phyloP scores from a whole-genome alignment of 192 early-diverging fungal species.

The Entomortierella beljakovae region DNA sequence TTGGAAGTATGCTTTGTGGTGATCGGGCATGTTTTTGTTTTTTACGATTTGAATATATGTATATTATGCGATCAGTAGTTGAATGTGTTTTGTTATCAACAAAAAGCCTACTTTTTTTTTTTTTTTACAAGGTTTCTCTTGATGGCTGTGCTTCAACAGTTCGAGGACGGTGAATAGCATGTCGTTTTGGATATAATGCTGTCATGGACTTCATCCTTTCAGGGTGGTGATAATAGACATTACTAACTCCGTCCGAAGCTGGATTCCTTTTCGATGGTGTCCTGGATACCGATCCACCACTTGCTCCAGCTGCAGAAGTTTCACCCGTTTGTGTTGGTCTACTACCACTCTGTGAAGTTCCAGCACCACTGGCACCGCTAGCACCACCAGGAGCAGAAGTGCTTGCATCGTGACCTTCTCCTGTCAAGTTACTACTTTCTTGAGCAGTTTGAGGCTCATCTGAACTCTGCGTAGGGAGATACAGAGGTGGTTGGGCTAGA shows the following conservation, averaged over 20 bases:
- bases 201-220: conserved; percentile 17
- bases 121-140: too few relatives aligned
- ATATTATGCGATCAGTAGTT: too few relatives aligned
- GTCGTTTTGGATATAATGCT: not conserved
- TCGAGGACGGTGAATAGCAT: not conserved
- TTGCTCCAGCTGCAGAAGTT: not conserved
- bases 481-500: conserved; percentile 27
- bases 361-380: too few relatives aligned
- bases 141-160: conserved; percentile 37
- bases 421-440: conserved; percentile 40
- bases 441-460: conserved; percentile 34
- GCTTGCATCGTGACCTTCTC: conserved; percentile 48
- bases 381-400: too few relatives aligned
- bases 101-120: too few relatives aligned
- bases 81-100: too few relatives aligned
- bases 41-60: too few relatives aligned
- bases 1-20: too few relatives aligned
- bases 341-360: too few relatives aligned
- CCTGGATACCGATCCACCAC: not conserved
- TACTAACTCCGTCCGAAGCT: conserved; percentile 49
- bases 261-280: not conserved
- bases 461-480: conserved; percentile 25
- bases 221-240: conserved; percentile 63
- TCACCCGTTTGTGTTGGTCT: not conserved
- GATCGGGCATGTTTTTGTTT: too few relatives aligned